phyloP scores from a whole-genome alignment of 768 basidiomycete genomes.

The Boletus tylopilopsis region DNA sequence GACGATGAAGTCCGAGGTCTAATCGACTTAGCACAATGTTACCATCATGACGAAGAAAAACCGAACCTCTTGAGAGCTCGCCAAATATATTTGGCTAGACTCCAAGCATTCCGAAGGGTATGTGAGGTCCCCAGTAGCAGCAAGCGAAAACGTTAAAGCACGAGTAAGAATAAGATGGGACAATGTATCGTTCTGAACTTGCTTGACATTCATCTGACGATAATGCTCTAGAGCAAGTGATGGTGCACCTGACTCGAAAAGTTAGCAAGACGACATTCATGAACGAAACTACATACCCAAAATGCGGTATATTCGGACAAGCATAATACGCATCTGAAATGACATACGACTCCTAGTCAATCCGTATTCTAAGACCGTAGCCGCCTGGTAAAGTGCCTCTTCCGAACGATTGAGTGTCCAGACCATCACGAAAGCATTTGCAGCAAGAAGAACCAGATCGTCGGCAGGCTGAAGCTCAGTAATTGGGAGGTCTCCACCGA shows the following conservation, averaged over 20 bases:
- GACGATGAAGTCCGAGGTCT: slow-evolving; percentile 80
- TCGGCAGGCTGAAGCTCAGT: slow-evolving; percentile 88
- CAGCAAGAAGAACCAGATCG: slow-evolving; percentile 75
- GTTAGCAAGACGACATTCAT: neutral
- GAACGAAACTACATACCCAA: slow-evolving; percentile 48
- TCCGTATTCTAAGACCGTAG: slow-evolving; percentile 67
- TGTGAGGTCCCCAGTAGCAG: slow-evolving; percentile 72
- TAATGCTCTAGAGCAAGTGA: slow-evolving; percentile 77
- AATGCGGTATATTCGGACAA: slow-evolving; percentile 79
- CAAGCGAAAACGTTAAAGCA: slow-evolving; percentile 73
- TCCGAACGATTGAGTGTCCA: slow-evolving; percentile 58
- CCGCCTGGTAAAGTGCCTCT: slow-evolving; percentile 59
- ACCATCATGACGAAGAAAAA: neutral
- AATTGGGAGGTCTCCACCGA: slow-evolving; percentile 60
- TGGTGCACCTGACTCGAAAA: slow-evolving; percentile 55
- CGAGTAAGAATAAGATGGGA: slow-evolving; percentile 80
- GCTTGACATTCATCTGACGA: slow-evolving; percentile 71
- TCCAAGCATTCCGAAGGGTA: slow-evolving; percentile 74
- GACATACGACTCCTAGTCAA: slow-evolving; percentile 70
- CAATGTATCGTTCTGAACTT: slow-evolving; percentile 86
- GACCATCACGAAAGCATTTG: slow-evolving; percentile 58
- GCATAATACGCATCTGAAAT: slow-evolving; percentile 71
- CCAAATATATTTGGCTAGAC: slow-evolving; percentile 75
- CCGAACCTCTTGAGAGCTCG: slow-evolving; percentile 75
- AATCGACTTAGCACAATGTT: slow-evolving; percentile 6